Conservation (phyloP, 371 early-diverging fungal species). For the Rhizopus delemar region DNA sequence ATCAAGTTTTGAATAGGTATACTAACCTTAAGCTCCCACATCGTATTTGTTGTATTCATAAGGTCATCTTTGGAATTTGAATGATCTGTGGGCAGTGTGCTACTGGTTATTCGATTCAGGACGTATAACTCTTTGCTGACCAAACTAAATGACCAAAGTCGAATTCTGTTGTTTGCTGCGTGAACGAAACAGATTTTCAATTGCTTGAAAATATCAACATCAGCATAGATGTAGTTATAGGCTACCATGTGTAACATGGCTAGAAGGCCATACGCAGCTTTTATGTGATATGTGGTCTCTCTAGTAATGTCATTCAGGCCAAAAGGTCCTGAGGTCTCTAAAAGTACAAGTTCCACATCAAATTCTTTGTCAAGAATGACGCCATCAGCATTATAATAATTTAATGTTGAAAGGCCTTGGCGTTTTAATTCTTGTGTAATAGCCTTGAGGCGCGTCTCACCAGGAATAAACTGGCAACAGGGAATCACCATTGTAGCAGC, state of each 20-base stretch:
- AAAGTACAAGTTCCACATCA: neutral
- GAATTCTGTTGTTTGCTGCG: neutral
- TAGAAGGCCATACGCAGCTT: neutral
- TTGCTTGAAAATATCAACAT: neutral
- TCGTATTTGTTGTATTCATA: neutral
- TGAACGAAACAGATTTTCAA: neutral
- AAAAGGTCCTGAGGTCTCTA: neutral
- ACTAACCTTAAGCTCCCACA: neutral
- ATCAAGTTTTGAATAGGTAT: too few species aligned
- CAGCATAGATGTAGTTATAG: neutral
- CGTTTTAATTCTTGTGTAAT: constrained; percentile 1
- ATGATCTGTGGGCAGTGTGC: neutral
- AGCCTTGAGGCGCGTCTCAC: neutral
- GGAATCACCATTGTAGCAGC: neutral
- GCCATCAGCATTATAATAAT: constrained; percentile 1
- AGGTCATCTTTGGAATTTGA: neutral
- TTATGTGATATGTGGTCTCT: neutral
- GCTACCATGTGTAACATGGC: neutral
- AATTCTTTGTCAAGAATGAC: neutral
- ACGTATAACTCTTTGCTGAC: neutral
- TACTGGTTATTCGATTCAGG: neutral
- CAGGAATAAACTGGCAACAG: constrained; percentile 1
- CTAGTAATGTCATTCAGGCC: neutral
- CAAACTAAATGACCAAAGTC: neutral
- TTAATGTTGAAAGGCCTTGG: neutral